Base-by-base conservation (phyloP, 2,329 filamentous ascomycete genomes). In the Neonectria neomacrospora region DNA sequence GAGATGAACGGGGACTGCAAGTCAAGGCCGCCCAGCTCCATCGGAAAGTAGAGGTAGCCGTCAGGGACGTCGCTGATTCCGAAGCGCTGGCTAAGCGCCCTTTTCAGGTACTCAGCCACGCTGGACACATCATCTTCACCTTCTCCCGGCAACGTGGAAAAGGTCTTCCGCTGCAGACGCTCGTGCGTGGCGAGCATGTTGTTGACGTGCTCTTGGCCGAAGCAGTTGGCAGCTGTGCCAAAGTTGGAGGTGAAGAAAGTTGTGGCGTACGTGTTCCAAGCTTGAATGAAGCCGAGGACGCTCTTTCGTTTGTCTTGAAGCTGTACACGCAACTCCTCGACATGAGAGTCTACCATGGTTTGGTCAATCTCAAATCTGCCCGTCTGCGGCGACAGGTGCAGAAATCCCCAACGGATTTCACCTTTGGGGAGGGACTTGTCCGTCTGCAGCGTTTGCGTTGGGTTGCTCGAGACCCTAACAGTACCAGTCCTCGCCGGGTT, bases 291-390 rank as follows among this genome's bases (percentile, higher is more conserved):
- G 20, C 78, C 77, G 3, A 85, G 78, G 2, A 83, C 62, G 63
- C 83, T 88, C 62, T 82, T 81, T 63, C 83, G 85, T 54, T 86
- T 84, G 6, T 79, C 78, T 1, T 73, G 66, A 5, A 91, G 83
- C 67, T 91, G 88, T 4, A 80, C 81, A 32, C 81, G 80, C 3
- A 91, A 81, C 71, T 91, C 88, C 2, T 79, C 73, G 57, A 89
- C 85, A 65, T 91, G 88, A 26, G 80, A 75, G 64, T 89, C 83
- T 0, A 91, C 86, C 76, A 87, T 81, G 0, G 68, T 64, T 67
- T 88, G 83, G 66, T 90, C 86, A 57, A 91, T 89, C 52, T 85
- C 76, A 69, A 90, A 91, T 8, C 80, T 80, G 9, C 86, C 85
- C 0, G 81, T 79, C 28, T 77, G 66, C 1, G 84, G 76, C 32